Conservation (phyloP, 768 basidiomycete species). For the Russula virescens region DNA sequence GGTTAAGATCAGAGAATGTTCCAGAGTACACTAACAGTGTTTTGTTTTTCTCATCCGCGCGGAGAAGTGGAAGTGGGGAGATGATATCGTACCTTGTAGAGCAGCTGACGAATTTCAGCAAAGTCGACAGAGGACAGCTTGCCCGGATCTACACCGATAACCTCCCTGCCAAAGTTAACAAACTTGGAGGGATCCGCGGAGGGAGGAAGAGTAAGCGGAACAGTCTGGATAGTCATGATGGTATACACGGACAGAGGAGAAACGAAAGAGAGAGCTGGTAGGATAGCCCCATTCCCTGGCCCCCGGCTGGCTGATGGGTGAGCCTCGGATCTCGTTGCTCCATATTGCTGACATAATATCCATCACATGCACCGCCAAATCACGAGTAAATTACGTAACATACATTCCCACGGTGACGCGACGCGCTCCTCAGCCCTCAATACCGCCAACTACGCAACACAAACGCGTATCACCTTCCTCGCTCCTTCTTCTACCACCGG, state of each 20-base stretch:
- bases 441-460: no score
- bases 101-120: constrained; percentile 57
- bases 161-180: constrained; percentile 67
- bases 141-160: constrained; percentile 67
- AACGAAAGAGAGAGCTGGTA: no score
- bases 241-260: neutral
- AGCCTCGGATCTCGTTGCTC: no score
- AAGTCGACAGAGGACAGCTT: constrained; percentile 55
- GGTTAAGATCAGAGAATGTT: constrained; percentile 5
- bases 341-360: no score
- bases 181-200: constrained; percentile 65
- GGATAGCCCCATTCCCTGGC: no score
- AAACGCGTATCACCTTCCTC: constrained; percentile 6
- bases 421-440: no score
- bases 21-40: neutral
- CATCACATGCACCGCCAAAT: neutral
- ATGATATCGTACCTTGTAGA: constrained; percentile 60
- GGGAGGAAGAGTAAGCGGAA: constrained; percentile 64
- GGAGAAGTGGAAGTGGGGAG: neutral
- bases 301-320: no score
- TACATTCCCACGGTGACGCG: neutral
- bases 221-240: constrained; percentile 60
- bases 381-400: neutral
- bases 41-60: neutral
- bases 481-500: no score